Base-by-base conservation (phyloP, 352 stramenopile species). In the Pythium apleroticum region DNA sequence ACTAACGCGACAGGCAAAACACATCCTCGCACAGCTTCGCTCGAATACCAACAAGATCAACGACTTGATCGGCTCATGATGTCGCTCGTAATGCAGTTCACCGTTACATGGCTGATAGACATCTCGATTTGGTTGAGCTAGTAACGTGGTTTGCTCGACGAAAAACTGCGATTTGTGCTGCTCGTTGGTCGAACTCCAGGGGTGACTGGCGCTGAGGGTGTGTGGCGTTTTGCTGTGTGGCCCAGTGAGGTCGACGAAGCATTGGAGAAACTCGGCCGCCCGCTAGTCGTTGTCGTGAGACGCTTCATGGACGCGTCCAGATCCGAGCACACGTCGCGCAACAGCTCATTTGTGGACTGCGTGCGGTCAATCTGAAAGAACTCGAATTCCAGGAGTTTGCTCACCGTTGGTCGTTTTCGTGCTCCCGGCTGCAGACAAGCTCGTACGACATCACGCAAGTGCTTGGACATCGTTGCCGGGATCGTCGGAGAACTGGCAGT, bases 41-140 rank as follows among this genome's bases (percentile, higher is more conserved):
- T 65, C 77, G 33, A 93, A 93, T 57, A 74, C 81, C 20, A 87
- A 80, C 58, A 93, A 93, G 65, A 86, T 93, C 57, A 86, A 86
- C 49, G 80, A 89, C 2, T 72, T 93, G 30, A 88, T 91, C 25
- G 73, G 76, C 1, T 65, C 45, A 12, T 56, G 30, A 49, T 19
- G 10, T 20, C 46, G 20, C 41, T 3, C 19, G 20, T 3, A 49
- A 49, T 22, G 15, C 6, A 41, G 8, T n/a, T n/a, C n/a, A n/a
- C n/a, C n/a, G n/a, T n/a, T n/a, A n/a, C 33, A 25, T 50, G 20
- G 17, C 43, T 53, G 46, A 33, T 33, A 9, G 22, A 53, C n/a
- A 24, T 20, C 39, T 48, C 17, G 45, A 30, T 52, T 17, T 9
- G 43, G 8, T 50, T 50, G 5, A 7, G 45, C 14, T 52, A 52